phyloP scores from a whole-genome alignment of 2,329 filamentous ascomycete species.

The Paraconiothyrium sp. region DNA sequence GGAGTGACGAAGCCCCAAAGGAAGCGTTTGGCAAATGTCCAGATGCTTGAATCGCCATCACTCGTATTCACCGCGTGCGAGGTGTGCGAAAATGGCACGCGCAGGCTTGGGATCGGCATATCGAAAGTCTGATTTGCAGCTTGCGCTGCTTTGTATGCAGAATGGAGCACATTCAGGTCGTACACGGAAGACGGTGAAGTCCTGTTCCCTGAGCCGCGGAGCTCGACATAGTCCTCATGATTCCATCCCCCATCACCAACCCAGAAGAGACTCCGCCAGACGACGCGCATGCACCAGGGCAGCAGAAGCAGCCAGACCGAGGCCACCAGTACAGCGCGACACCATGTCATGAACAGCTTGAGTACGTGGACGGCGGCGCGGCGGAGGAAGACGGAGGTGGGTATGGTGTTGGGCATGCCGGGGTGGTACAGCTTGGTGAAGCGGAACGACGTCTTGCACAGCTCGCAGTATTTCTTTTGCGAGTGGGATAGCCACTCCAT shows the following conservation, averaged over 20 bases:
- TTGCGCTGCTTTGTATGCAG: slow-evolving; percentile 31
- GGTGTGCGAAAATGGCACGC: slow-evolving; percentile 52
- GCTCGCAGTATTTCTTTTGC: slow-evolving; percentile 98
- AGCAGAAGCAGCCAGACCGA: slow-evolving; percentile 90
- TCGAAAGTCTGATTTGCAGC: slow-evolving; percentile 30
- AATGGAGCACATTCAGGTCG: slow-evolving; percentile 31
- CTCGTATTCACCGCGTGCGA: slow-evolving; percentile 55
- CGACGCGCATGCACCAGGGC: slow-evolving; percentile 87
- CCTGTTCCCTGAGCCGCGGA: slow-evolving; percentile 6
- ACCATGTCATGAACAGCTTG: slow-evolving; percentile 78
- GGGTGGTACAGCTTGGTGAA: slow-evolving; percentile 98
- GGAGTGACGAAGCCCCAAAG: slow-evolving; percentile 44
- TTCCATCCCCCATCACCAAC: slow-evolving; percentile 80
- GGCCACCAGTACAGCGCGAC: slow-evolving; percentile 79
- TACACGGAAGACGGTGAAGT: slow-evolving; percentile 15
- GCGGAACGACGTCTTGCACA: slow-evolving; percentile 97
- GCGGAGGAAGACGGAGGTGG: slow-evolving; percentile 80
- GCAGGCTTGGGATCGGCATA: slow-evolving; percentile 39
- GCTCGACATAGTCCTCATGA: slow-evolving; percentile 48
- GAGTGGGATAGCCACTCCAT: slow-evolving; percentile 99
- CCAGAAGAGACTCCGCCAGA: slow-evolving; percentile 97
- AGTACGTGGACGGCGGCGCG: slow-evolving; percentile 79
- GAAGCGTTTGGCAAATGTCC: slow-evolving; percentile 57
- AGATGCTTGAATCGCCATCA: slow-evolving; percentile 56
- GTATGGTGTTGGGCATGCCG: slow-evolving; percentile 87